Conservation (phyloP, 208 protist species). For the Trypanosoma vivax region DNA sequence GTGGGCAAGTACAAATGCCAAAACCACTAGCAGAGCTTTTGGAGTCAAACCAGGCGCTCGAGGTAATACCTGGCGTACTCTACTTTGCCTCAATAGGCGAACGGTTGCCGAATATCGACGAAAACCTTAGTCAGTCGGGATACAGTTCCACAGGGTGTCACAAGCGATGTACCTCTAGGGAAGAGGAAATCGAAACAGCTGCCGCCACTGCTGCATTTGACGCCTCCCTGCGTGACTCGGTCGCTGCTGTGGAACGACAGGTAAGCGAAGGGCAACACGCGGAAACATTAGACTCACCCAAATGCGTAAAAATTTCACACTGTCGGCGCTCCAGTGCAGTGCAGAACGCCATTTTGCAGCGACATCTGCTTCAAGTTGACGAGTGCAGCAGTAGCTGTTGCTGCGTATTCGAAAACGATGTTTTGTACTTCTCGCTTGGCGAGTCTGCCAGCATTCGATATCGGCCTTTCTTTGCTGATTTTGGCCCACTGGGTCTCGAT, state of each 20-base stretch:
- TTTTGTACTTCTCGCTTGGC: slow-evolving; percentile 36
- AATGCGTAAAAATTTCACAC: not conserved
- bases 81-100: slow-evolving; percentile 57
- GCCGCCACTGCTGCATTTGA: not conserved
- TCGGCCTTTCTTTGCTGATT: slow-evolving; percentile 90
- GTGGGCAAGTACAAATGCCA: slow-evolving; percentile 11
- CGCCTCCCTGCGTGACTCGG: not conserved
- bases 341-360: slow-evolving; percentile 1
- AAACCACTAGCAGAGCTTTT: slow-evolving; percentile 22
- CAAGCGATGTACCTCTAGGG: not conserved
- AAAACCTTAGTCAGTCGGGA: not conserved
- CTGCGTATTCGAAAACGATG: slow-evolving; percentile 17
- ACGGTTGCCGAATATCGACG: slow-evolving; percentile 15
- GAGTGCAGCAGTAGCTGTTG: slow-evolving; percentile 5
- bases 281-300: not conserved
- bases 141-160: not conserved
- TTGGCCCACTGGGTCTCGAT: slow-evolving; percentile 87
- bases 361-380: slow-evolving; percentile 5
- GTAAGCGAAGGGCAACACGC: no score
- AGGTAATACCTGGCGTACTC: slow-evolving; percentile 46
- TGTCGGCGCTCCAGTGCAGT: not conserved
- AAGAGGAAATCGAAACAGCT: not conserved
- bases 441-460: slow-evolving; percentile 60
- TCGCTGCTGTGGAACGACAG: not conserved
- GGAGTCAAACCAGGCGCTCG: slow-evolving; percentile 30